A percentile compares a stretch with the other conserved stretches of the same genome.
These are phyloP conservation scores for Nemania bipapillata DNA, from an alignment of 2,329 filamentous ascomycete genomes.

Conservation along the genomic window DNA sequence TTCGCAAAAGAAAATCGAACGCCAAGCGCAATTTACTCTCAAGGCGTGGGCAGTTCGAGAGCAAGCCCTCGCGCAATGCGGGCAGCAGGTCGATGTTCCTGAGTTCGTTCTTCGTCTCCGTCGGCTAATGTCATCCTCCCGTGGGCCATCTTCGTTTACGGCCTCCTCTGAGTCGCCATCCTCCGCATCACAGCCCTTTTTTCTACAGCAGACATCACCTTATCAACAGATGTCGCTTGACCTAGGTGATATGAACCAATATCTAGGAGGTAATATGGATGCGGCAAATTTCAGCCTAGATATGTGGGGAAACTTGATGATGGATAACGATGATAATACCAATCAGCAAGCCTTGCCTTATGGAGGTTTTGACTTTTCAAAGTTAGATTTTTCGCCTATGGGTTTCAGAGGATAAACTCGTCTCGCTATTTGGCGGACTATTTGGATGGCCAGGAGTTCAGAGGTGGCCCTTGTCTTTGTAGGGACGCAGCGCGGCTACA, in stretches of 20 bases:
- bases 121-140: constrained; percentile 18
- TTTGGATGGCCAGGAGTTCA: background rate
- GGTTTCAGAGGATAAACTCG: constrained; percentile 10
- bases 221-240: constrained; percentile 27
- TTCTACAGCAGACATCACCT: constrained; percentile 25
- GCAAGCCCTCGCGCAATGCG: constrained; percentile 29
- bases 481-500: background rate
- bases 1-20: constrained; percentile 32
- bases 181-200: constrained; percentile 21
- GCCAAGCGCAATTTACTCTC: constrained; percentile 36
- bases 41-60: constrained; percentile 39
- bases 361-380: constrained; percentile 30
- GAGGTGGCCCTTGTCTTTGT: background rate
- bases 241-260: constrained; percentile 26
- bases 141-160: constrained; percentile 14
- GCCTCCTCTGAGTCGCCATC: constrained; percentile 6
- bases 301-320: constrained; percentile 38
- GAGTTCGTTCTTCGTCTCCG: constrained; percentile 37
- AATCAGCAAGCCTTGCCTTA: constrained; percentile 27
- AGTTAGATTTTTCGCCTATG: constrained; percentile 29
- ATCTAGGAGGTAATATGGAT: constrained; percentile 15
- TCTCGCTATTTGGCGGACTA: background rate
- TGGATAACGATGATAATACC: constrained; percentile 22
- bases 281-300: constrained; percentile 27
- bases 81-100: constrained; percentile 30